Evolutionary conservation across 768 basidiomycete genomes (phyloP), one percentile per base, ranked within the genome.

Genomic region (Amanita phalloides): DNA sequence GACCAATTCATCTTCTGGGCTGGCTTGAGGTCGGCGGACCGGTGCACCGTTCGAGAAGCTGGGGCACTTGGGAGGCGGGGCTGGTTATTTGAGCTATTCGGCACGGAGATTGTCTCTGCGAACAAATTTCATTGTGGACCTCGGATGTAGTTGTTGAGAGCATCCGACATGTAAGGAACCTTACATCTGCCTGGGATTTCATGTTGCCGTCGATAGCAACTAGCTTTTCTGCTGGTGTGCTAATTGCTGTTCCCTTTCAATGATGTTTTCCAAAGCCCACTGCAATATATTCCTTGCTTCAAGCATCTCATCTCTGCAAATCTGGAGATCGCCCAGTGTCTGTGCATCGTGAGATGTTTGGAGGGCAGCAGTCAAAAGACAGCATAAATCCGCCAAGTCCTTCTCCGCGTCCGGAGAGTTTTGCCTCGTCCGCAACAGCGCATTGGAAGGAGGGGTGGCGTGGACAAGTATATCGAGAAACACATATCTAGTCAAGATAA

Each of bases 231-330:
- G 20, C 37, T 38, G 7, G 35, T 7, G 17, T 0, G 37, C 59
- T 38, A 13, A 6, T 14, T 8, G 38, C 14, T 3, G 11, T 3
- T n/a, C 30, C 14, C 46, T 41, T 45, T 43, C 39, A 33, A 48
- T 46, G 44, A 52, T 39, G 8, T 28, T 36, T 65, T 80, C 79
- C 49, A 85, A 66, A 8, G 77, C 79, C 20, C 87, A 67, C 66
- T 87, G 86, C 14, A 90, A 70, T 3, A 86, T 82, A 67, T 86
- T 87, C 62, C 88, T 80, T 9, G 86, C 86, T 63, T 90, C 88
- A 0, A 82, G 82, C 75, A 87, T 82, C 62, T 87, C 84, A 41
- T 78, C 76, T 43, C 79, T 68, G 32, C 72, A 72, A 41, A 84
- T 76, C 56, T 84, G 78, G 36, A 88, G 68, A 1, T 82, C 73